A percentile compares a stretch with the other conserved stretches of the same genome.
phyloP scores from a whole-genome alignment of 352 stramenopile species.

The Phytopythium oedochilum region DNA sequence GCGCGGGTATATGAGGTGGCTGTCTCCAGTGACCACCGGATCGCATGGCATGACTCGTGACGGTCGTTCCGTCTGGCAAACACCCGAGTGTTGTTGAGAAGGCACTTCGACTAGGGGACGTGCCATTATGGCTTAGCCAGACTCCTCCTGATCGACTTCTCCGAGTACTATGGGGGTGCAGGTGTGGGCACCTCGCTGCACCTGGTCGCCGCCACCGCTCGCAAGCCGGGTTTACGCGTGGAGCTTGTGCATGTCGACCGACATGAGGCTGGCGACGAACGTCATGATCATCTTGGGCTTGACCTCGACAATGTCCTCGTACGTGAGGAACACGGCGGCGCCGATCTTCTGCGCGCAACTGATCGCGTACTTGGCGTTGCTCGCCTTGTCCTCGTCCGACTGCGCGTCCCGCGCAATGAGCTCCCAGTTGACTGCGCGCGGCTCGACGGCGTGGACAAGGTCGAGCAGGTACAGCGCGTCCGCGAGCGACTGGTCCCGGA shows the following conservation, averaged over 20 bases:
- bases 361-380: constrained; percentile 93
- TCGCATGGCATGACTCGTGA: too few relatives aligned
- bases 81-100: too few relatives aligned
- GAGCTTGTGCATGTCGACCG: constrained; percentile 64
- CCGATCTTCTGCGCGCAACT: constrained; percentile 92
- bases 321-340: constrained; percentile 89
- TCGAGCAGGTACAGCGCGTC: constrained; percentile 85
- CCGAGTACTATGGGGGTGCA: too few relatives aligned
- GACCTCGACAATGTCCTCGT: constrained; percentile 93
- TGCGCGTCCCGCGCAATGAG: constrained; percentile 51
- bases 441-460: constrained; percentile 83
- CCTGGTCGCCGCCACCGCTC: too few relatives aligned
- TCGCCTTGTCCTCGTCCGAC: constrained; percentile 79
- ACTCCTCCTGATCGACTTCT: too few relatives aligned
- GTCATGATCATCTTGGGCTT: constrained; percentile 93
- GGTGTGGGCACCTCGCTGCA: too few relatives aligned
- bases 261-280: constrained; percentile 84
- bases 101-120: too few relatives aligned
- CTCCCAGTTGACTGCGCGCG: constrained; percentile 90
- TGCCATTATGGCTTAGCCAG: too few relatives aligned
- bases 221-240: neutral
- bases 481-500: constrained; percentile 76
- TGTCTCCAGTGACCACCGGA: too few relatives aligned
- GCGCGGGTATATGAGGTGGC: too few relatives aligned
- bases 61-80: too few relatives aligned